These are phyloP conservation scores for Linum lewisii DNA, from an alignment of 345 rosid species.

Conservation along the genomic window DNA sequence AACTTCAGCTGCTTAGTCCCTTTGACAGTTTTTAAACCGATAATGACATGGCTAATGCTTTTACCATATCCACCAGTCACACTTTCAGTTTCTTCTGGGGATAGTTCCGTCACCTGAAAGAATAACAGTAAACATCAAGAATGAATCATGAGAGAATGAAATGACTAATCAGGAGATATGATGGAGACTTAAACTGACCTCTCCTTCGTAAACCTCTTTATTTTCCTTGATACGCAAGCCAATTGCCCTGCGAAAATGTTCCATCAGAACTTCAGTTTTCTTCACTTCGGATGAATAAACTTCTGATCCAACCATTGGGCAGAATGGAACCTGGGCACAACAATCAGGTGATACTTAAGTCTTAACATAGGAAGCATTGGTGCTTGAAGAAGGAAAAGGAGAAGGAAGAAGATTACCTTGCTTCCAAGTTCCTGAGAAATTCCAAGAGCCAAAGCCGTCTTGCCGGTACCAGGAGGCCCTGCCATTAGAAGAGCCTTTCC, in stretches of 20 bases:
- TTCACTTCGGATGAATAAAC: slow-evolving; percentile 97
- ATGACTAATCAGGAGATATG: slow-evolving; percentile 3
- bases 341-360: too few species aligned
- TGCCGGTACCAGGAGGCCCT: slow-evolving; percentile 98
- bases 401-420: slow-evolving; percentile 39
- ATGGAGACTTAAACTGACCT: slow-evolving; percentile 40
- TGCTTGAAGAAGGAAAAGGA: background rate
- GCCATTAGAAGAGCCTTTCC: slow-evolving; percentile 90
- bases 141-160: background rate
- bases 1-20: slow-evolving; percentile 93
- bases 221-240: slow-evolving; percentile 95
- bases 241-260: slow-evolving; percentile 89
- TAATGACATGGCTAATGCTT: slow-evolving; percentile 93
- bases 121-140: slow-evolving; percentile 15
- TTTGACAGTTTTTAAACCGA: slow-evolving; percentile 91
- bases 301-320: slow-evolving; percentile 99
- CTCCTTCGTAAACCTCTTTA: slow-evolving; percentile 97
- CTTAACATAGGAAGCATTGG: too few species aligned
- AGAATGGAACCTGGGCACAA: slow-evolving; percentile 75
- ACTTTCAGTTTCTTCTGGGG: slow-evolving; percentile 98
- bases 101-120: slow-evolving; percentile 82
- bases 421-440: slow-evolving; percentile 93
- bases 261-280: slow-evolving; percentile 99
- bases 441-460: slow-evolving; percentile 95
- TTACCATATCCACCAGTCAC: slow-evolving; percentile 92